Evolutionary conservation across 768 basidiomycete species (phyloP), one percentile per base, ranked within the genome.

Genomic region (Xanthoconium stramineum): DNA sequence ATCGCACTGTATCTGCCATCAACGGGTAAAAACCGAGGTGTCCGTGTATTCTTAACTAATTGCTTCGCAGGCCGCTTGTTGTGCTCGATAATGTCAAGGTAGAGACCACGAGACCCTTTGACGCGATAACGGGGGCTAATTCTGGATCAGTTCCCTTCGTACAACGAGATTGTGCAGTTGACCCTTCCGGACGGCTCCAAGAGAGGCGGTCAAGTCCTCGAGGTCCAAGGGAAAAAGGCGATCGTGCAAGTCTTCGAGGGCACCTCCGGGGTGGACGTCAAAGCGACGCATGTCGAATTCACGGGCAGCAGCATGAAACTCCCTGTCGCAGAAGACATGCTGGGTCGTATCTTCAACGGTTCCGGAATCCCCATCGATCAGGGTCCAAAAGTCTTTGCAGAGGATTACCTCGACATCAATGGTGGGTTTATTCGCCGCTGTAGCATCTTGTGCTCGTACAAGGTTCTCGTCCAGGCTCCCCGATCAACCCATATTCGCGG

Each of bases 211-310:
- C 97, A 98, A 74, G 96, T 98, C 12, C 85, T 99, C 47, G 97
- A 99, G 73, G 94, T 99, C 39, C 89, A 92, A 69, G 97, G 97
- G 52, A 97, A 95, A 81, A 98, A 98, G 71, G 97, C 97, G 40
- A 94, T 99, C 66, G 96, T 99, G 19, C 97, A 99, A 72, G 96
- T 99, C 58, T 99, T 99, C 65, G 97, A 99, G 73, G 97, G 97
- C 50, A 99, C 97, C 3, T 83, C 94, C 11, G 97, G 97, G 36
- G 89, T 98, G 43, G 97, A 99, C 72, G 97, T 98, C 65, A 96
- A 95, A 71, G 83, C 91, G 14, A 99, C 97, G 3, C 94, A 95
- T 69, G 94, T 98, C 70, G 93, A 97, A 69, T 98, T 99, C 73
- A 95, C 95, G 14, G 97, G 97, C 42, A 91, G 89, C 65, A 94